These are phyloP conservation scores for Lepidopterella palustris DNA, from an alignment of 495 filamentous ascomycete species.

Conservation along the genomic window DNA sequence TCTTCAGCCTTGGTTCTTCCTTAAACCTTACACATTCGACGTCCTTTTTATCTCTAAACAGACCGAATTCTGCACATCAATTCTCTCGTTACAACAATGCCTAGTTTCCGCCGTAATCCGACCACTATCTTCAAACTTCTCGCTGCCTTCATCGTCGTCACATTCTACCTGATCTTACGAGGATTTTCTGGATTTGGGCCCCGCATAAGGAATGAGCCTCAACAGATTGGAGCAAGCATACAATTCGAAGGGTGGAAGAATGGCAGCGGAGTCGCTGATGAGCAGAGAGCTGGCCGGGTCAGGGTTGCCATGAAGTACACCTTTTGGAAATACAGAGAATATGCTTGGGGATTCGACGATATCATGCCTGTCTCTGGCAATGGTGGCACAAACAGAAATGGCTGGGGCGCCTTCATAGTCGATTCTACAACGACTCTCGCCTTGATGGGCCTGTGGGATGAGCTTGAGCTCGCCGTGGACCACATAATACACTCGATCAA, in stretches of 20 bases:
- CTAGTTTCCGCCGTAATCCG: conserved; percentile 29
- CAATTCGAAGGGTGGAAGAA: conserved; percentile 24
- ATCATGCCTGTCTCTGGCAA: conserved; percentile 30
- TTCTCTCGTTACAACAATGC: conserved; percentile 13
- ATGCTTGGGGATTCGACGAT: conserved; percentile 34
- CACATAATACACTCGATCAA: conserved; percentile 29
- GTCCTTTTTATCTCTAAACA: not conserved
- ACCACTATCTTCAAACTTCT: conserved; percentile 33
- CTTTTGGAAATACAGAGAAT: conserved; percentile 27
- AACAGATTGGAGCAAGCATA: conserved; percentile 13
- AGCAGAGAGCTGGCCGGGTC: conserved; percentile 21
- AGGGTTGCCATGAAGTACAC: conserved; percentile 31
- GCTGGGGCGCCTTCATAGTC: conserved; percentile 38
- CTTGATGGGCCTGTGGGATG: conserved; percentile 35
- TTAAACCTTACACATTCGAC: not conserved
- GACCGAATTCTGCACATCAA: not conserved
- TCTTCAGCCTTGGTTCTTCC: too few species aligned
- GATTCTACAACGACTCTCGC: conserved; percentile 33
- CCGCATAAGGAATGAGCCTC: not conserved
- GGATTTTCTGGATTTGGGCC: conserved; percentile 19
- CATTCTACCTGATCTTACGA: conserved; percentile 31
- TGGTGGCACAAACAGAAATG: conserved; percentile 22
- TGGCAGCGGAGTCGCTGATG: conserved; percentile 20
- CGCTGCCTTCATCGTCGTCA: conserved; percentile 30
- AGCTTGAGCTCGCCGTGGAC: conserved; percentile 26